Evolutionary conservation across 768 basidiomycete genomes (phyloP).

Genomic region (Pluteus cervinus): DNA sequence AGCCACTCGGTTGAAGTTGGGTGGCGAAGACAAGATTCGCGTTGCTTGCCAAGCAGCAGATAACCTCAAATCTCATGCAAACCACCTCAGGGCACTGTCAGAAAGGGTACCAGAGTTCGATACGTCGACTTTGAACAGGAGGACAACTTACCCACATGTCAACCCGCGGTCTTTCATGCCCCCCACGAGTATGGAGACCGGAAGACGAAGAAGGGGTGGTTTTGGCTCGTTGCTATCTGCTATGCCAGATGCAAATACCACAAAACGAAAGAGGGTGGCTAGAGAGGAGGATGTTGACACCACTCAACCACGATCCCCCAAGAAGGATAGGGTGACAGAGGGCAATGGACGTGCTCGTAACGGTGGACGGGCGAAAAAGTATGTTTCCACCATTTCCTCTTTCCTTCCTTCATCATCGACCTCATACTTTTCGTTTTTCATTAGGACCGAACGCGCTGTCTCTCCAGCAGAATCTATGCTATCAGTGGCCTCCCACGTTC

Average conservation of each 20-base stretch:
- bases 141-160: conserved; percentile 73
- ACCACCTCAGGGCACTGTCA: conserved; percentile 57
- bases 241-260: conserved; percentile 54
- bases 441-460: conserved; percentile 54
- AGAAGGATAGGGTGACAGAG: conserved; percentile 52
- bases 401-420: conserved; percentile 7
- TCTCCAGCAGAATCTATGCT: conserved; percentile 73
- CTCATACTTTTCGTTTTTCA: conserved; percentile 1
- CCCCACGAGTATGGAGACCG: conserved; percentile 52
- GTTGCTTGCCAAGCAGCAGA: conserved; percentile 90
- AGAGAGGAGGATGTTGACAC: conserved; percentile 64
- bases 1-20: conserved; percentile 83
- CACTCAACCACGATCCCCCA: conserved; percentile 44
- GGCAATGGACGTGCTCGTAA: conserved; percentile 41
- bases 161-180: conserved; percentile 64
- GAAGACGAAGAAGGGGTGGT: conserved; percentile 52
- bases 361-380: conserved; percentile 59
- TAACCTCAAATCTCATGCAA: conserved; percentile 63
- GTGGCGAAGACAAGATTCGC: conserved; percentile 97
- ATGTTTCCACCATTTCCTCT: conserved; percentile 16
- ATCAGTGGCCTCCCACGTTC: conserved; percentile 64
- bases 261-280: conserved; percentile 53
- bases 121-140: conserved; percentile 45
- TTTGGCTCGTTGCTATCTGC: conserved; percentile 47
- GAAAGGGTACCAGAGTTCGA: conserved; percentile 63